A percentile compares a stretch with the other conserved stretches of the same genome.
Conservation (phyloP, 371 early-diverging fungal species). For the Smittium culicis region DNA sequence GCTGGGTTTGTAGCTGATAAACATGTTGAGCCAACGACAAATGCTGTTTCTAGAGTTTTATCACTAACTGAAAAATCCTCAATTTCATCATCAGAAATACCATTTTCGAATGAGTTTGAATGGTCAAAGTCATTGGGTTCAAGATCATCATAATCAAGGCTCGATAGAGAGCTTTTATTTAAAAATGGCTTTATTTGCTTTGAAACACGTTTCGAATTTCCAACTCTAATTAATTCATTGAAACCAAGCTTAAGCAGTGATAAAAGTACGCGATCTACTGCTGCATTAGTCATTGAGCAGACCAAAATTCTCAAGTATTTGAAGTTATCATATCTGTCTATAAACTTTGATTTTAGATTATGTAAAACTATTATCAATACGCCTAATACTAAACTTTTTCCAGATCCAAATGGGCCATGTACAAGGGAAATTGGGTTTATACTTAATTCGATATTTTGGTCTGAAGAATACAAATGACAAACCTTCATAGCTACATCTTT, state of each 20-base stretch:
- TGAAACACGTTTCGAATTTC: constrained; percentile 69
- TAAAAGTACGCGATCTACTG: constrained; percentile 71
- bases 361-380: constrained; percentile 63
- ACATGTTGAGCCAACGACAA: constrained; percentile 69
- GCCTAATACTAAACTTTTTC: constrained; percentile 51
- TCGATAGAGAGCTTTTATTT: constrained; percentile 32
- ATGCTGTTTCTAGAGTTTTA: constrained; percentile 30
- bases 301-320: constrained; percentile 33
- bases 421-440: constrained; percentile 35
- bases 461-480: constrained; percentile 30
- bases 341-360: constrained; percentile 23
- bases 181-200: constrained; percentile 52
- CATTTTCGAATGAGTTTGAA: not conserved
- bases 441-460: constrained; percentile 8
- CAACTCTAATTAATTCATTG: constrained; percentile 66
- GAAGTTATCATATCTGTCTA: constrained; percentile 14
- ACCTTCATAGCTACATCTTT: constrained; percentile 39
- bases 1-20: constrained; percentile 59
- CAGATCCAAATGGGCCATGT: constrained; percentile 53
- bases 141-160: not conserved
- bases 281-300: constrained; percentile 67
- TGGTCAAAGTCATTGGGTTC: not conserved
- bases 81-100: not conserved
- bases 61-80: not conserved
- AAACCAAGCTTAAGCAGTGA: constrained; percentile 54